Conservation (phyloP, 1,284 basidiomycete genomes). For the Xerocomus minutiporus region DNA sequence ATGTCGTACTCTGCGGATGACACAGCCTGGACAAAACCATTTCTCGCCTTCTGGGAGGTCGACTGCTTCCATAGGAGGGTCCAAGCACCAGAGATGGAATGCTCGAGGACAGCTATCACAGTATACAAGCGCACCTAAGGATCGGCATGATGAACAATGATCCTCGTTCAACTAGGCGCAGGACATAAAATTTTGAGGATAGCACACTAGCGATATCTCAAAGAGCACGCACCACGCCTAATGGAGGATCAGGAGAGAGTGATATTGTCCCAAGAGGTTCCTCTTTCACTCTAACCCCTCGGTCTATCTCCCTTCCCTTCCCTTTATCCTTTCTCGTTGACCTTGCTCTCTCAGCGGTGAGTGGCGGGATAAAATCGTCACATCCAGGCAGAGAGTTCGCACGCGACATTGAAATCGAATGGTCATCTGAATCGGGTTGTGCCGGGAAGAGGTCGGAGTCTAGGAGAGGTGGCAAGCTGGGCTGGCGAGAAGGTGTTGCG, state of each 20-base stretch:
- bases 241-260: slow-evolving; percentile 47
- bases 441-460: slow-evolving; percentile 43
- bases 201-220: slow-evolving; percentile 8
- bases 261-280: slow-evolving; percentile 52
- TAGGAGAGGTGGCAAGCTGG: slow-evolving; percentile 33
- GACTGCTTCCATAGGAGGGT: slow-evolving; percentile 87
- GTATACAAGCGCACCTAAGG: slow-evolving; percentile 78
- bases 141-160: slow-evolving; percentile 89
- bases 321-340: slow-evolving; percentile 46
- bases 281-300: slow-evolving; percentile 59
- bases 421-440: slow-evolving; percentile 49
- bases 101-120: slow-evolving; percentile 96
- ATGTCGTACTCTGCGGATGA: slow-evolving; percentile 56
- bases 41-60: slow-evolving; percentile 82
- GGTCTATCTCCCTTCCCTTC: slow-evolving; percentile 63
- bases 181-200: slow-evolving; percentile 19
- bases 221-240: slow-evolving; percentile 37
- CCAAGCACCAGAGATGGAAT: slow-evolving; percentile 95
- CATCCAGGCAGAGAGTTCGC: slow-evolving; percentile 54
- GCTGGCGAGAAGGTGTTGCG: slow-evolving; percentile 35
- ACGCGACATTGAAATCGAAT: slow-evolving; percentile 45
- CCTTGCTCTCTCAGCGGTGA: slow-evolving; percentile 35
- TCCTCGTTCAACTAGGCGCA: slow-evolving; percentile 78
- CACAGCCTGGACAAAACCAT: slow-evolving; percentile 90
- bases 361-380: slow-evolving; percentile 37